Conservation (phyloP, 2,329 filamentous ascomycete species). For the Cytospora piceicola region DNA sequence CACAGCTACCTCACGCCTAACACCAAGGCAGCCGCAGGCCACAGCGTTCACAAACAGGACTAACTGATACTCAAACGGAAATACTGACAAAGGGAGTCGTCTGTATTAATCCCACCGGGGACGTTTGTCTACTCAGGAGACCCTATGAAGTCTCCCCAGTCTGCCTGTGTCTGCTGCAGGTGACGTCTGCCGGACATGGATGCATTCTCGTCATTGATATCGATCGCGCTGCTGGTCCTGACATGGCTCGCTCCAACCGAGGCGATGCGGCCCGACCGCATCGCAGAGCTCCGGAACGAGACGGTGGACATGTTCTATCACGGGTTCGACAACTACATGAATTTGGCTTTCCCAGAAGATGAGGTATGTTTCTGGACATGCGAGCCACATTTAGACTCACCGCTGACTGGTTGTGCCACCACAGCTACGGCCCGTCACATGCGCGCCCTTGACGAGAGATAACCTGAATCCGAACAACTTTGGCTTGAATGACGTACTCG, state of each 20-base stretch:
- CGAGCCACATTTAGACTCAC: constrained; percentile 9
- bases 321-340: constrained; percentile 94
- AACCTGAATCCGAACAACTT: constrained; percentile 76
- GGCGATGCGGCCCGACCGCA: constrained; percentile 60
- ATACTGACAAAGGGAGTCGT: not conserved
- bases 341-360: constrained; percentile 92
- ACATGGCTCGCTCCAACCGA: constrained; percentile 45
- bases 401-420: constrained; percentile 19
- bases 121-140: constrained; percentile 14
- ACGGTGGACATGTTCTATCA: constrained; percentile 90
- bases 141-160: constrained; percentile 26
- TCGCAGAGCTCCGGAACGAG: constrained; percentile 60
- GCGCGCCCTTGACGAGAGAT: constrained; percentile 82
- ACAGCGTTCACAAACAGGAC: not conserved
- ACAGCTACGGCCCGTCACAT: constrained; percentile 82
- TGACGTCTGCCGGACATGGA: constrained; percentile 46
- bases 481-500: constrained; percentile 91
- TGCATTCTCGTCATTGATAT: constrained; percentile 30
- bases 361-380: constrained; percentile 56
- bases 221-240: constrained; percentile 39
- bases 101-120: constrained; percentile 14
- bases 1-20: not conserved
- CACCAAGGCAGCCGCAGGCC: not conserved
- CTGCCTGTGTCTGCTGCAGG: constrained; percentile 38
- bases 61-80: not conserved